phyloP scores from a whole-genome alignment of 352 stramenopile species.

The Globisporangium cederbergense region DNA sequence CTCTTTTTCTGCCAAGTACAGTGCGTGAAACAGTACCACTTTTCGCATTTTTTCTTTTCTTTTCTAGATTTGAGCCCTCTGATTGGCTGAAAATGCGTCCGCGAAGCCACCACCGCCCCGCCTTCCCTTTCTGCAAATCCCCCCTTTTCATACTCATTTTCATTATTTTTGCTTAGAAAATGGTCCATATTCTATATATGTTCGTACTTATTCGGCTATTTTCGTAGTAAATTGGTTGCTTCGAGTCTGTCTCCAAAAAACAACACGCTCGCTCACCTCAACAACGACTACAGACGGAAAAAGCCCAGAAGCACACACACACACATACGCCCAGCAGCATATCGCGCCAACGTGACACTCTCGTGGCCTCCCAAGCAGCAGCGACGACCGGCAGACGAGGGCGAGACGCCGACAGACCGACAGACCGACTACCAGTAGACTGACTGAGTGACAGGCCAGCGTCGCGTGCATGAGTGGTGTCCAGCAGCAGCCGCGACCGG shows the following conservation, averaged over 20 bases:
- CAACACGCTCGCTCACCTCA: neutral
- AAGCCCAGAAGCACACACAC: neutral
- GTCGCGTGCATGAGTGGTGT: conserved; percentile 4
- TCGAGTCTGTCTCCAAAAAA: conserved; percentile 1
- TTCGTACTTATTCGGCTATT: too few relatives aligned
- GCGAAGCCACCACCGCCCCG: neutral
- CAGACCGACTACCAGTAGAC: neutral
- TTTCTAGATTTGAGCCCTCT: neutral
- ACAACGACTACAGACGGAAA: neutral
- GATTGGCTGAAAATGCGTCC: neutral
- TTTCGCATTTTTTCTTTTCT: neutral
- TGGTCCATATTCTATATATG: neutral
- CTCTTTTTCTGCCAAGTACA: neutral
- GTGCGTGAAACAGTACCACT: neutral
- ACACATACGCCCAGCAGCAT: neutral
- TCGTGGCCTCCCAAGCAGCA: conserved; percentile 1
- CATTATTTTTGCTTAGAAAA: neutral
- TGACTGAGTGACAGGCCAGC: neutral
- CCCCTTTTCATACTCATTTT: neutral
- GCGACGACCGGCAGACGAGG: conserved; percentile 1
- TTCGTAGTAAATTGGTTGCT: too few relatives aligned
- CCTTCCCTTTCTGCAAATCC: neutral
- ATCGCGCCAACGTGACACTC: neutral
- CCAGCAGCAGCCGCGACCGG: neutral
- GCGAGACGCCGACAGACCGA: neutral